Base-by-base conservation (phyloP, 2,329 filamentous ascomycete genomes). In the Verticillium tricorpus region DNA sequence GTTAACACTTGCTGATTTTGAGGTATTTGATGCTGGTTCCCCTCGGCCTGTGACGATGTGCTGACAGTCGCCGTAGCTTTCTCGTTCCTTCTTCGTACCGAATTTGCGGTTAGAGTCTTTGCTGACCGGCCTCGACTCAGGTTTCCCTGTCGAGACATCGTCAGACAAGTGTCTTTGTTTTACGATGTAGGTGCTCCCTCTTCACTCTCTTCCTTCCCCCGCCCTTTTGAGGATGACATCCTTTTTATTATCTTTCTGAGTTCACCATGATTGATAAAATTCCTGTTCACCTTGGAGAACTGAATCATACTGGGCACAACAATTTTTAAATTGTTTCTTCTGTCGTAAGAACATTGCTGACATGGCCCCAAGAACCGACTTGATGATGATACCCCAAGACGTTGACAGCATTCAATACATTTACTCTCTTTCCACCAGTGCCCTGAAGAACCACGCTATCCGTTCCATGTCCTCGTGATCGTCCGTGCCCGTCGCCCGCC, bases 221-320 rank as follows among this genome's bases (percentile, higher is more conserved):
- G 45, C 45, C 45, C 45, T 22, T 14, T 52, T 52, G 45, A 52
- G 45, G 82, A 84, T 84, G 82, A 82, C 76, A 73, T 69, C 72
- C 72, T 73, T 75, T 75, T 75, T 76, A 73, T 74, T 76, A 78
- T 74, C 77, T 78, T 76, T 78, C 81, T 78, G 82, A 85, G 77
- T 82, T 81, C 76, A 80, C 77, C 77, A 70, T 85, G 82, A 84
- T 73, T 35, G 82, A 85, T 69, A 81, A 72, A 71, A 66, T 72
- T 73, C 68, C 71, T 70, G 73, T 80, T 84, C 83, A 85, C 82
- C 82, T 85, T 85, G 83, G 83, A 85, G 83, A 85, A 85, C 82
- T 85, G 83, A 85, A 72, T 66, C 45, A 52, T 52, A 52, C 45
- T 28, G 45, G 45, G 45, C 73, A 74, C 75, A 65, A 70, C 67